These are phyloP conservation scores for Agroathelia rolfsii DNA, from an alignment of 1,284 basidiomycete genomes.

Conservation along the genomic window DNA sequence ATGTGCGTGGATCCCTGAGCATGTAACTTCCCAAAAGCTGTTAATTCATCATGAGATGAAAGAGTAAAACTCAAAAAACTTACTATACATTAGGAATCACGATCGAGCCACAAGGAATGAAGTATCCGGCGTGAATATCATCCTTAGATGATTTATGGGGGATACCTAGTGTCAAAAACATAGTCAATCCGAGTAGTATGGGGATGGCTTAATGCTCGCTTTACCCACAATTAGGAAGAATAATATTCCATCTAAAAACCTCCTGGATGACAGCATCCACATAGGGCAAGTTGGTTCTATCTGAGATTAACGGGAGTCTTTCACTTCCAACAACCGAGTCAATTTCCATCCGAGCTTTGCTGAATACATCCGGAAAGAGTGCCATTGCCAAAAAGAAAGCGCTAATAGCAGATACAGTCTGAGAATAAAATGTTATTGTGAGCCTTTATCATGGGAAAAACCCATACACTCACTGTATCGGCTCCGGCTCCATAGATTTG, in stretches of 20 bases:
- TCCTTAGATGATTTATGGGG: conserved; percentile 45
- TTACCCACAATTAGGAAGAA: conserved; percentile 42
- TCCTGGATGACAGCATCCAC: conserved; percentile 48
- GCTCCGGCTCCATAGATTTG: conserved; percentile 51
- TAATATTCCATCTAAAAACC: conserved; percentile 51
- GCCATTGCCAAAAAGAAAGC: conserved; percentile 37
- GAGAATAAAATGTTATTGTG: conserved; percentile 3
- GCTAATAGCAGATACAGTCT: conserved; percentile 42
- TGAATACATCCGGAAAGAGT: conserved; percentile 6
- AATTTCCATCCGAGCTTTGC: conserved; percentile 9
- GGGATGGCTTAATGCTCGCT: conserved; percentile 4
- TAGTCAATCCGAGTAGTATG: conserved; percentile 5
- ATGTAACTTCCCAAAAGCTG: too few species aligned
- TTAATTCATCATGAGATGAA: conserved; percentile 6
- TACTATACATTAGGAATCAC: conserved; percentile 42
- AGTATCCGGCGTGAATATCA: conserved; percentile 41
- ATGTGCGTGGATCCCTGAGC: conserved; percentile 35
- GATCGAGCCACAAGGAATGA: conserved; percentile 41
- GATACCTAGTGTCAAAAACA: conserved; percentile 31
- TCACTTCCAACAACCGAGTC: conserved; percentile 7
- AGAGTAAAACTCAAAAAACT: too few species aligned
- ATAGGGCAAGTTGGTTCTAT: conserved; percentile 9
- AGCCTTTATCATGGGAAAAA: conserved; percentile 6
- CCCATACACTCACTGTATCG: conserved; percentile 44
- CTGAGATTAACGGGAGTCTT: conserved; percentile 7